Conservation (phyloP, 2,329 filamentous ascomycete genomes). For the Cercospora canescens region DNA sequence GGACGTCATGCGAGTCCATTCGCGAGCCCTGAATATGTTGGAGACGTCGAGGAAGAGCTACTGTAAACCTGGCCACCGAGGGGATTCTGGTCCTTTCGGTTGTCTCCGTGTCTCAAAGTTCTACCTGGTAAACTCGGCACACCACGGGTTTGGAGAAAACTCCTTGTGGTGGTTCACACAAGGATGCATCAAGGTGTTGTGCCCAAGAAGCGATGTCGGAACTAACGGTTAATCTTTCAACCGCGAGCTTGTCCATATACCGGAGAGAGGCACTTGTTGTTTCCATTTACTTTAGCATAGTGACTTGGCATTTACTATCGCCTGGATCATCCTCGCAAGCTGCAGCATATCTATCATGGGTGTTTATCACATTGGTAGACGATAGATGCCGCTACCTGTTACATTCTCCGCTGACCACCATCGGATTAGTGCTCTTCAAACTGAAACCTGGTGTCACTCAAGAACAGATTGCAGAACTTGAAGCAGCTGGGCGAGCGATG, state of each 20-base stretch:
- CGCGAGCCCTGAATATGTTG: background rate
- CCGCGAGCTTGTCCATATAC: background rate
- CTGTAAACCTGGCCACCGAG: too few species aligned
- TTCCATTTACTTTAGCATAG: background rate
- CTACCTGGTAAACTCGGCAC: background rate
- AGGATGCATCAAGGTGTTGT: background rate
- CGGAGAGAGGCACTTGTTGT: background rate
- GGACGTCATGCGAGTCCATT: background rate
- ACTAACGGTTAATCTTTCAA: background rate
- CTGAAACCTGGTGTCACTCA: conserved; percentile 21
- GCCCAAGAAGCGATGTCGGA: background rate
- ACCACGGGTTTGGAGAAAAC: too few species aligned
- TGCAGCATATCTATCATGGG: background rate
- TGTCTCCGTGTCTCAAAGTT: too few species aligned
- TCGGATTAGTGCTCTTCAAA: conserved; percentile 28
- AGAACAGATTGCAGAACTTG: conserved; percentile 22
- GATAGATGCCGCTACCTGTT: background rate
- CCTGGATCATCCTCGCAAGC: background rate
- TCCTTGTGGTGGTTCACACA: background rate
- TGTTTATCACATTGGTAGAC: background rate
- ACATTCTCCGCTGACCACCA: background rate
- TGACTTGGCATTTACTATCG: background rate
- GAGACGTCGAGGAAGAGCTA: background rate
- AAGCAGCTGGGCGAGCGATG: conserved; percentile 23
- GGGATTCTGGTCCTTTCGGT: too few species aligned